Percentiles rank a stretch among this genome's conserved stretches.
phyloP scores from a whole-genome alignment of 108 stramenopile genomes.

The Nitzschia putrida region DNA sequence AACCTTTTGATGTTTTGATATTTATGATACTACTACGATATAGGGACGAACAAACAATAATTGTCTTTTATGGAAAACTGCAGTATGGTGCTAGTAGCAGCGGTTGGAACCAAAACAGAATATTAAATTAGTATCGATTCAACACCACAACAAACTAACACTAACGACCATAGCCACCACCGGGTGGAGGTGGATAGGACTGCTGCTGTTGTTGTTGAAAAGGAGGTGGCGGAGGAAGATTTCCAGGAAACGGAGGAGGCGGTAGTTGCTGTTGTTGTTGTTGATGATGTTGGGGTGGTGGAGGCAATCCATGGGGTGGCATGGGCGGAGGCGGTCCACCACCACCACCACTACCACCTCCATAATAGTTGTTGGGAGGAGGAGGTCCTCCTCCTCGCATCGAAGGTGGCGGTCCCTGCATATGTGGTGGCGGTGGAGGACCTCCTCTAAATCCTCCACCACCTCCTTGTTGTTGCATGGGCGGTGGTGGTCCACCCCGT shows the following conservation, averaged over 20 bases:
- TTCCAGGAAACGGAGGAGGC: slow-evolving; percentile 6
- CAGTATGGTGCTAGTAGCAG: too few species aligned
- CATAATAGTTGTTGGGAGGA: slow-evolving; percentile 21
- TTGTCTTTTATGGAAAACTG: too few species aligned
- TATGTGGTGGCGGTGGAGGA: slow-evolving; percentile 17
- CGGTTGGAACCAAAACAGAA: too few species aligned
- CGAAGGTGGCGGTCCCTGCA: slow-evolving; percentile 14
- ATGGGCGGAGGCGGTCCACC: not conserved
- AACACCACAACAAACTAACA: too few species aligned
- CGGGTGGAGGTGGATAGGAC: too few species aligned
- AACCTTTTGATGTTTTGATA: too few species aligned
- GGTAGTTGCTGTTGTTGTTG: slow-evolving; percentile 6
- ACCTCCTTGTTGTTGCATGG: slow-evolving; percentile 5
- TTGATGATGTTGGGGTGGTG: slow-evolving; percentile 8
- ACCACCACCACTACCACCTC: slow-evolving; percentile 2
- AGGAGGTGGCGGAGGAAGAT: slow-evolving; percentile 1
- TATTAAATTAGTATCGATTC: too few species aligned
- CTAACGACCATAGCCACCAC: too few species aligned
- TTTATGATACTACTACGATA: too few species aligned
- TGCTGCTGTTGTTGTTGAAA: too few species aligned
- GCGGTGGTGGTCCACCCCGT: slow-evolving; percentile 6
- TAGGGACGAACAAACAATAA: too few species aligned
- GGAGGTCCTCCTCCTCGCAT: slow-evolving; percentile 11
- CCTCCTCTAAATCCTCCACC: not conserved
- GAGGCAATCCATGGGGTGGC: slow-evolving; percentile 13